Evolutionary conservation across 2,329 filamentous ascomycete species (phyloP).

Genomic region (Botrytis aclada): DNA sequence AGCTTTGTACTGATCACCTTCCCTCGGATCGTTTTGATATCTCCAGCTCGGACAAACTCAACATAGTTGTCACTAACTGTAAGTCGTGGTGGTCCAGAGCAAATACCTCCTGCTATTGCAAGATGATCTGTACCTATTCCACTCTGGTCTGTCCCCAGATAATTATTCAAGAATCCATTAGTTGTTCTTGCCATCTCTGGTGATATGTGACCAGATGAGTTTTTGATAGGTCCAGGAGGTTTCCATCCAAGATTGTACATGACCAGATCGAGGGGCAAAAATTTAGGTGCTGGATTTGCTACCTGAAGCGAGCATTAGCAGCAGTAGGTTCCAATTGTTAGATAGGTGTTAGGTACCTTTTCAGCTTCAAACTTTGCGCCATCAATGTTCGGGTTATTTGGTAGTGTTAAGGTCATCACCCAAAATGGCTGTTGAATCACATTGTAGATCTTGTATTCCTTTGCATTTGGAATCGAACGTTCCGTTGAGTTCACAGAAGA

Average conservation of each 20-base stretch:
- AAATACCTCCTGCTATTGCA: conserved; percentile 27
- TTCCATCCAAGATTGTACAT: conserved; percentile 68
- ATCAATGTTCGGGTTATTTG: conserved; percentile 30
- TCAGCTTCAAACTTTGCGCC: conserved; percentile 27
- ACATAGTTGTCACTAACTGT: conserved; percentile 69
- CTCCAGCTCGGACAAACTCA: conserved; percentile 67
- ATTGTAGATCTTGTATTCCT: conserved; percentile 62
- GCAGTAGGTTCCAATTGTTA: neutral
- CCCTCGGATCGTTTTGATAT: conserved; percentile 46
- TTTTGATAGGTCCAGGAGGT: conserved; percentile 54
- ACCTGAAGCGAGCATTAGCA: conserved; percentile 38
- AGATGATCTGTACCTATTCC: conserved; percentile 42
- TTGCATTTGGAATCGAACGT: conserved; percentile 43
- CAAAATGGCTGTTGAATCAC: conserved; percentile 68
- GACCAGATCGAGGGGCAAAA: conserved; percentile 69
- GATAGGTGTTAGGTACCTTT: conserved; percentile 20
- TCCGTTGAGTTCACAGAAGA: conserved; percentile 55
- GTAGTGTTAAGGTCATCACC: conserved; percentile 58
- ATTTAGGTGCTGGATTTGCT: conserved; percentile 51
- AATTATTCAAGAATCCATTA: conserved; percentile 50
- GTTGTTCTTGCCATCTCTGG: conserved; percentile 53
- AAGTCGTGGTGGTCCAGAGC: conserved; percentile 57
- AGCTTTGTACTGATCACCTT: conserved; percentile 21
- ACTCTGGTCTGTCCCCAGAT: conserved; percentile 54
- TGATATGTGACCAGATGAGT: conserved; percentile 63